phyloP scores from a whole-genome alignment of 371 early-diverging fungal species.

The Mortierella sp. region DNA sequence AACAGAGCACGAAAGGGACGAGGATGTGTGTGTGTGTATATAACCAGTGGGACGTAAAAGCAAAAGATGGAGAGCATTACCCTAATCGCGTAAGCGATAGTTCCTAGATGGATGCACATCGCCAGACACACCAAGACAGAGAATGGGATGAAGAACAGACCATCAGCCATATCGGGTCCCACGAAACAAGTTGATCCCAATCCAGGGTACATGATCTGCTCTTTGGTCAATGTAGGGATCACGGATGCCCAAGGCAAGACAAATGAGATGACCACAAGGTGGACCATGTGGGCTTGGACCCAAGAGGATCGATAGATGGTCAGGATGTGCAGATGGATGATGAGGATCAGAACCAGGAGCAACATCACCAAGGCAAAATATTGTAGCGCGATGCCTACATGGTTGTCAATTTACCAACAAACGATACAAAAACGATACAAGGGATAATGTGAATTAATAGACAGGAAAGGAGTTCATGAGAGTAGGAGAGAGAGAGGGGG shows the following conservation, averaged over 20 bases:
- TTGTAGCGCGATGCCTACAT: constrained; percentile 22
- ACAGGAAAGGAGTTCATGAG: too few species aligned
- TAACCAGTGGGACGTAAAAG: too few species aligned
- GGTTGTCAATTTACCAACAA: too few species aligned
- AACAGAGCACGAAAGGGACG: neutral
- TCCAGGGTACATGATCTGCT: constrained; percentile 28
- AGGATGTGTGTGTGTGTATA: neutral
- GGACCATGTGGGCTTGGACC: constrained; percentile 23
- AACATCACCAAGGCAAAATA: constrained; percentile 26
- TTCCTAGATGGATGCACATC: constrained; percentile 30
- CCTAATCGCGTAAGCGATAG: constrained; percentile 28
- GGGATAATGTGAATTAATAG: too few species aligned
- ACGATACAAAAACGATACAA: too few species aligned
- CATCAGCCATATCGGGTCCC: constrained; percentile 15
- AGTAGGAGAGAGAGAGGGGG: too few species aligned
- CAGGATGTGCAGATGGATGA: constrained; percentile 39
- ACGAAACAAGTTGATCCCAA: constrained; percentile 44
- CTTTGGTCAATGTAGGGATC: constrained; percentile 21
- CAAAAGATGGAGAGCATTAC: constrained; percentile 5
- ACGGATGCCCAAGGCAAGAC: constrained; percentile 28
- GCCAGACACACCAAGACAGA: constrained; percentile 28
- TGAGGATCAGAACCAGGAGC: constrained; percentile 23
- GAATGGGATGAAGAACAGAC: constrained; percentile 32
- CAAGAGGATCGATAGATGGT: constrained; percentile 20
- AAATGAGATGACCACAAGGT: constrained; percentile 22